Evolutionary conservation across 1,139 yeast species (phyloP), one percentile per base, ranked within the genome.

Genomic region (Yamadazyma diddensiae): DNA sequence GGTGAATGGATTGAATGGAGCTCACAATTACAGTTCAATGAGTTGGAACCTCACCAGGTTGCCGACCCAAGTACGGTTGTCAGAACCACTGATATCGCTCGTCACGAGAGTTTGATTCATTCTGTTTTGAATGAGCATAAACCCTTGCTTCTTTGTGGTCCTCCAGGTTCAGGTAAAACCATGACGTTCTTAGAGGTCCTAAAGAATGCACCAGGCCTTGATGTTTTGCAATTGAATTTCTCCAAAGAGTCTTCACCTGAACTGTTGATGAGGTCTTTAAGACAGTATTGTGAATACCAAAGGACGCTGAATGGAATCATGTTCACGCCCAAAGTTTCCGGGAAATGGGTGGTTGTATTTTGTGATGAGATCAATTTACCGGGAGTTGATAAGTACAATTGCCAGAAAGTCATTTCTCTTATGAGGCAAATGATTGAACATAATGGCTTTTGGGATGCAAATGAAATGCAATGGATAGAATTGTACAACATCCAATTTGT

Each of bases 111-210:
- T 1, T 49, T 85, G 15, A 67, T 90, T 1, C 73, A 70, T 41
- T 65, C 79, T 0, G 56, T 85, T 5, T 50, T 90, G 24, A 65
- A 67, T 24, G 77, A 77, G 28, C 82, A 75, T 37, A 62, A 63
- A 29, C 77, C 94, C 0, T 55, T 87, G 15, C 64, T 92, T 20
- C 65, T 92, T 21, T 88, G 96, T 59, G 98, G 98, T 4, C 97
- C 97, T 0, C 97, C 98, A 0, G 98, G 98, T 3, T 83, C 96
- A 0, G 98, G 98, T 41, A 92, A 92, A 52, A 90, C 97, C 0
- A 90, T 90, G 97, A 80, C 92, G 0, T 59, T 92, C 18, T 70
- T 85, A 43, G 79, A 82, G 34, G 80, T 88, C 0, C 56, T 92
- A 28, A 64, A 85, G 30, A 70, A 68, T 34, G 67, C 82, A 0